These are phyloP conservation scores for Leptodontidium sp. DNA, from an alignment of 2,329 filamentous ascomycete species.

Conservation along the genomic window DNA sequence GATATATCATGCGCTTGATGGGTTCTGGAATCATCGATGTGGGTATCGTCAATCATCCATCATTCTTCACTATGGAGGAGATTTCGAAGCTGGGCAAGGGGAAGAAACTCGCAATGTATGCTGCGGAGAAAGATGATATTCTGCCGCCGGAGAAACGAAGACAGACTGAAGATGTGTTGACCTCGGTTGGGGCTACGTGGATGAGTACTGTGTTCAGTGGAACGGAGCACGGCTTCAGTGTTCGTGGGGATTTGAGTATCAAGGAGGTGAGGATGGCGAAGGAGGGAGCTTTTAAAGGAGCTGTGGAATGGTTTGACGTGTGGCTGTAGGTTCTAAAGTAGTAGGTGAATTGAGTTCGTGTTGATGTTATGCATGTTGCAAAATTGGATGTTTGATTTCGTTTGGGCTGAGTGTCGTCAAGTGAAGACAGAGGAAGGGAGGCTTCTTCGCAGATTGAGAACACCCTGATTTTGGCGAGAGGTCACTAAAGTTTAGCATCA, in stretches of 20 bases:
- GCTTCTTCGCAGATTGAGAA: no score
- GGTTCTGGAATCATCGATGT: conserved; percentile 68
- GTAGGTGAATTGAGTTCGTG: no score
- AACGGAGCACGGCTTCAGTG: conserved; percentile 76
- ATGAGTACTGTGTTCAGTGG: conserved; percentile 74
- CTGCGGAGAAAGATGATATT: conserved; percentile 66
- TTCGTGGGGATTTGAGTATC: conserved; percentile 66
- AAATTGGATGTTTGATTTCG: no score
- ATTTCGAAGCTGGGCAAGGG: conserved; percentile 61
- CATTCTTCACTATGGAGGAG: conserved; percentile 73
- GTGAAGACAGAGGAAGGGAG: no score
- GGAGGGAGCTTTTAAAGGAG: conserved; percentile 80
- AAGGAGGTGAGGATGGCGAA: conserved; percentile 70
- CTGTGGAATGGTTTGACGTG: conserved; percentile 74
- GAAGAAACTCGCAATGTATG: conserved; percentile 71
- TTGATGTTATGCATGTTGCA: no score
- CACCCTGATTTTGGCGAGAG: no score
- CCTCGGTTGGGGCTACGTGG: conserved; percentile 55
- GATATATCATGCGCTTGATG: conserved; percentile 70
- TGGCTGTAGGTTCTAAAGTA: conserved; percentile 21
- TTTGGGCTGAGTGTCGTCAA: no score
- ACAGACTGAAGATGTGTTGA: conserved; percentile 66
- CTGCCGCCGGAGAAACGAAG: conserved; percentile 69
- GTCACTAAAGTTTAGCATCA: no score
- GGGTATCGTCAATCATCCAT: conserved; percentile 78